These are phyloP conservation scores for Inga laurina DNA, from an alignment of 306 rosid genomes.

Conservation along the genomic window DNA sequence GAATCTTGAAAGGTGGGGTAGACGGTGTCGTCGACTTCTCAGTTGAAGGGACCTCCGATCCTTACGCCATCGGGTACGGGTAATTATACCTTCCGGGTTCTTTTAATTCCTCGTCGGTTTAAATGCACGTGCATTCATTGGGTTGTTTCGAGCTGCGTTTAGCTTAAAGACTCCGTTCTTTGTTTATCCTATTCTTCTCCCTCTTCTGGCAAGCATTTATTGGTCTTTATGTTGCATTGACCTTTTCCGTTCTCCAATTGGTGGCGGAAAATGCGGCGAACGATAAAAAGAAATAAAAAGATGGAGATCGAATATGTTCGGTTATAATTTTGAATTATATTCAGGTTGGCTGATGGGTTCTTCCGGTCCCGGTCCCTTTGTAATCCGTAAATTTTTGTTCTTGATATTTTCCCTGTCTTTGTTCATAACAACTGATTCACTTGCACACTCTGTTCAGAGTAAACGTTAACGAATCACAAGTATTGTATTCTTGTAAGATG, in stretches of 20 bases:
- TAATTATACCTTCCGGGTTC: constrained; percentile 40
- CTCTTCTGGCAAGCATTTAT: constrained; percentile 29
- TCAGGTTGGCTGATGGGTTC: constrained; percentile 12
- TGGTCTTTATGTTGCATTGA: constrained; percentile 7
- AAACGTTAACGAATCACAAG: neutral
- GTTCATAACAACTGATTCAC: constrained; percentile 11
- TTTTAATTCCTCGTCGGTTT: neutral
- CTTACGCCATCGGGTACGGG: constrained; percentile 67
- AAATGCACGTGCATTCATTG: constrained; percentile 28
- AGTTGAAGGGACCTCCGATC: constrained; percentile 83
- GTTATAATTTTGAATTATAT: neutral
- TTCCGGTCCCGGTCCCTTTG: neutral
- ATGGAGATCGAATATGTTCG: neutral
- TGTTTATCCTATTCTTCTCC: neutral
- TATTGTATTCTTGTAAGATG: neutral
- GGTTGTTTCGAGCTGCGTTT: constrained; percentile 5
- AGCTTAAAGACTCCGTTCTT: constrained; percentile 1
- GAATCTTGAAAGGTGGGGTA: constrained; percentile 58
- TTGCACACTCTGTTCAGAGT: neutral
- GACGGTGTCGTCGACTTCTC: constrained; percentile 80
- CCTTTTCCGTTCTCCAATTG: constrained; percentile 18
- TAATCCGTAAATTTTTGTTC: constrained; percentile 34
- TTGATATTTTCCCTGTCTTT: constrained; percentile 28
- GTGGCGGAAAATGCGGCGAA: constrained; percentile 11
- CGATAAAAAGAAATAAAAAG: neutral